Percentiles rank a stretch among this genome's conserved stretches.
Conservation (phyloP, 2,329 filamentous ascomycete species). For the Aspergillus sp. region DNA sequence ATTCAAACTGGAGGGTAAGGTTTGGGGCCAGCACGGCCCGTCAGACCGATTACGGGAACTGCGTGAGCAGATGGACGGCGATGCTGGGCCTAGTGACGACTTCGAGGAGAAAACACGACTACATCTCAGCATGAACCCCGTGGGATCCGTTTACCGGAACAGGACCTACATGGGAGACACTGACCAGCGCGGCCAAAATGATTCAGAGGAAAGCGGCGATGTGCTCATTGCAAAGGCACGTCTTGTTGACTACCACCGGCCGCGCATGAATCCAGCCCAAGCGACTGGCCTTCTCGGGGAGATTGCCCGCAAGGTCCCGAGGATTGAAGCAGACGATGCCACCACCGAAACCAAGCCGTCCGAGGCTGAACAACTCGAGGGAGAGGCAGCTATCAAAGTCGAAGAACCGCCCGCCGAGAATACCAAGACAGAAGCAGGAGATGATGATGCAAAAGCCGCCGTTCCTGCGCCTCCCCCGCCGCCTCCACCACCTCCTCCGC, state of each 20-base stretch:
- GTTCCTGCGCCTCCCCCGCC: constrained; percentile 54
- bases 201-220: constrained; percentile 60
- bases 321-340: constrained; percentile 61
- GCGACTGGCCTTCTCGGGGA: constrained; percentile 71
- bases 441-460: constrained; percentile 19
- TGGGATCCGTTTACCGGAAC: constrained; percentile 71
- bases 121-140: constrained; percentile 72
- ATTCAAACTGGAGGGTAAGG: constrained; percentile 92
- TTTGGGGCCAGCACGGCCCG: constrained; percentile 84
- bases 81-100: constrained; percentile 56
- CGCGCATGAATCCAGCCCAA: constrained; percentile 65
- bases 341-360: constrained; percentile 59
- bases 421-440: constrained; percentile 16
- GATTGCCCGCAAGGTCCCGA: constrained; percentile 75
- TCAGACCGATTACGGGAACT: constrained; percentile 91
- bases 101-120: constrained; percentile 60
- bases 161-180: constrained; percentile 47
- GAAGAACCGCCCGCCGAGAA: constrained; percentile 16
- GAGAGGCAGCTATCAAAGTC: constrained; percentile 60
- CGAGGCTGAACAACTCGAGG: constrained; percentile 64
- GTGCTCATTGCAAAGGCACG: constrained; percentile 78
- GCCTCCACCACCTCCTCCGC: constrained; percentile 40
- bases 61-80: constrained; percentile 89
- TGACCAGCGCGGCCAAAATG: constrained; percentile 44
- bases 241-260: constrained; percentile 74